Conservation (phyloP, 73 alveolate species). For the Symbiodinium natans region DNA sequence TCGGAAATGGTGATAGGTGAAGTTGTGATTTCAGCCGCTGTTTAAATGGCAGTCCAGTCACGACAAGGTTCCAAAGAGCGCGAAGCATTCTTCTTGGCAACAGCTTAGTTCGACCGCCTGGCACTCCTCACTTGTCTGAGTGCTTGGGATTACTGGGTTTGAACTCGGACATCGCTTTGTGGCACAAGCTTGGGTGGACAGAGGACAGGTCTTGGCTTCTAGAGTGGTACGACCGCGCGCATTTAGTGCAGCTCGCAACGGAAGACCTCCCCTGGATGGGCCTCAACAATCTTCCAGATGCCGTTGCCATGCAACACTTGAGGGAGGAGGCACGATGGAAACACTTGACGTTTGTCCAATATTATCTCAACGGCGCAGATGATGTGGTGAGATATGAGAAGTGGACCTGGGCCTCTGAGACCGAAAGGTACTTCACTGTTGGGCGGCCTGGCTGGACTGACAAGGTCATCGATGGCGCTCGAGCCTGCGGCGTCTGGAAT, state of each 20-base stretch:
- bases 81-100: background rate
- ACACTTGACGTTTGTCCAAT: background rate
- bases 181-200: background rate
- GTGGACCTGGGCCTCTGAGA: slow-evolving; percentile 70
- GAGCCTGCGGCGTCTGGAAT: background rate
- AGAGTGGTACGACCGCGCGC: slow-evolving; percentile 39
- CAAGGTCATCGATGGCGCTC: background rate
- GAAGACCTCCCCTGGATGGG: slow-evolving; percentile 50
- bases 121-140: background rate
- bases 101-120: background rate
- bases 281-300: slow-evolving; percentile 31
- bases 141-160: slow-evolving; percentile 5
- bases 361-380: slow-evolving; percentile 65
- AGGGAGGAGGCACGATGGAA: slow-evolving; percentile 9
- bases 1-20: too few relatives aligned
- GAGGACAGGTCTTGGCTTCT: background rate
- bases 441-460: slow-evolving; percentile 56
- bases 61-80: background rate
- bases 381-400: slow-evolving; percentile 51
- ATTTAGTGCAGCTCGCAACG: slow-evolving; percentile 32
- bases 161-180: slow-evolving; percentile 20
- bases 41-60: too few relatives aligned
- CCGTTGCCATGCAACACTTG: slow-evolving; percentile 12
- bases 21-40: too few relatives aligned
- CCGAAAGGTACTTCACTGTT: background rate